Percentiles rank a stretch among this genome's conserved stretches.
phyloP scores from a whole-genome alignment of 805 yeast genomes.

The Wickerhamiella spandovensis region DNA sequence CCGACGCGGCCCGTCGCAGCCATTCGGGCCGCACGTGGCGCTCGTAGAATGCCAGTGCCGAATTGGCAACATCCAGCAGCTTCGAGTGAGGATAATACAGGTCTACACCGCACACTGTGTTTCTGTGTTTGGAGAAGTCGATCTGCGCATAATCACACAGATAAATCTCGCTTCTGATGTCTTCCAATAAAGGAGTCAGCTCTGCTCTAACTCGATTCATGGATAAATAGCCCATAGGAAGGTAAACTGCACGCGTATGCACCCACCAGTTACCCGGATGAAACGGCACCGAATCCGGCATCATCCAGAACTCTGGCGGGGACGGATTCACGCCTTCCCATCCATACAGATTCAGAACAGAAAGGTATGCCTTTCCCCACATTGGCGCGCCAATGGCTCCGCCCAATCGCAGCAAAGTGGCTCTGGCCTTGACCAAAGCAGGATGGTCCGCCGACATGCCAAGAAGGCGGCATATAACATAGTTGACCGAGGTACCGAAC shows the following conservation, averaged over 20 bases:
- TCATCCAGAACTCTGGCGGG: slow-evolving; percentile 85
- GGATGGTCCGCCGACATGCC: slow-evolving; percentile 68
- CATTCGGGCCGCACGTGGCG: slow-evolving; percentile 62
- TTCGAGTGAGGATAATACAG: slow-evolving; percentile 84
- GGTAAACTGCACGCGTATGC: slow-evolving; percentile 84
- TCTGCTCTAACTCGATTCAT: slow-evolving; percentile 42
- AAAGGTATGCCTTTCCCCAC: slow-evolving; percentile 94
- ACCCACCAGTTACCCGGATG: slow-evolving; percentile 99
- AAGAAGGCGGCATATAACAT: slow-evolving; percentile 63
- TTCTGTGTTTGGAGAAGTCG: slow-evolving; percentile 57
- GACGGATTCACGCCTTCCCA: slow-evolving; percentile 99
- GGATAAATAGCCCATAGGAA: slow-evolving; percentile 73
- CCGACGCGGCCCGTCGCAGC: slow-evolving; percentile 41
- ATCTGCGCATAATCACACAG: slow-evolving; percentile 48
- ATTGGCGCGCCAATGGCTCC: slow-evolving; percentile 89
- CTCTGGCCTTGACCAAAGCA: slow-evolving; percentile 63
- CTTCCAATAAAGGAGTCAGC: slow-evolving; percentile 47
- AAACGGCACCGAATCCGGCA: slow-evolving; percentile 68
- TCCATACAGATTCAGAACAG: slow-evolving; percentile 63
- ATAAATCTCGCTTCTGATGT: slow-evolving; percentile 72
- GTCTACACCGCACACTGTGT: slow-evolving; percentile 83
- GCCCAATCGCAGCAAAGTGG: slow-evolving; percentile 56
- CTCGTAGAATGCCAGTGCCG: slow-evolving; percentile 50
- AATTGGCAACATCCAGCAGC: slow-evolving; percentile 49
- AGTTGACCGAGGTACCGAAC: slow-evolving; percentile 85